phyloP scores from a whole-genome alignment of 148 eudicot genomes.

The Gaultheria prostrata region DNA sequence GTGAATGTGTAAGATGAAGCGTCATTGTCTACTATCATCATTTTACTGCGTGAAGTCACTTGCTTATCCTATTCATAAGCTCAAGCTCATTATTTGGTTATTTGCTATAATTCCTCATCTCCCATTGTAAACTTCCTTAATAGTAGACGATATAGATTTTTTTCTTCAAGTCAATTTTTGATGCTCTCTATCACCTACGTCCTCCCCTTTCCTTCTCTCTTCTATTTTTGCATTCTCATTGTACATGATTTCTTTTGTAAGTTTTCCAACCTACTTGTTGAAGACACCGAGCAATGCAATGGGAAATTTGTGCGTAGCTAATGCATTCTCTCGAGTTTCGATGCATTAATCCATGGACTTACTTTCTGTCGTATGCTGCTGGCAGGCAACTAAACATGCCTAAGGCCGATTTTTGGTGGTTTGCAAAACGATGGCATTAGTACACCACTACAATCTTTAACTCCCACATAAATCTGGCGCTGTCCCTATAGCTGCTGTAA shows the following conservation, averaged over 20 bases:
- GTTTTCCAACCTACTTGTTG: neutral
- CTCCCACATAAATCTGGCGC: neutral
- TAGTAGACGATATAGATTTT: neutral
- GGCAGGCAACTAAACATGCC: neutral
- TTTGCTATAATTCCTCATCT: neutral
- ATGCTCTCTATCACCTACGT: too few relatives aligned
- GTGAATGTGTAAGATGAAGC: neutral
- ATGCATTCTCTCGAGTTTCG: neutral
- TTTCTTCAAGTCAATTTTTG: neutral
- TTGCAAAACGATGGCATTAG: neutral
- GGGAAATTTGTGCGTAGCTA: neutral
- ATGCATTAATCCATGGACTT: neutral
- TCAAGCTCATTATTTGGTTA: neutral
- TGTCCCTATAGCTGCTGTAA: neutral
- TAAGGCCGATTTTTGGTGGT: neutral
- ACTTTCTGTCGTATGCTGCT: conserved; percentile 1
- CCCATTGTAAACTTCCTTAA: neutral
- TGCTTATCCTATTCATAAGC: neutral
- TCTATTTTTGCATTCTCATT: neutral
- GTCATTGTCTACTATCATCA: neutral
- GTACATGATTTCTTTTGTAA: neutral
- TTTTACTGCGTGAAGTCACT: neutral
- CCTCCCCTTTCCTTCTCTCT: too few relatives aligned
- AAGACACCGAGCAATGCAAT: neutral
- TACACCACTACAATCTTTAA: neutral